phyloP scores from a whole-genome alignment of 2,329 filamentous ascomycete species.

The Pseudogymnoascus sp. region DNA sequence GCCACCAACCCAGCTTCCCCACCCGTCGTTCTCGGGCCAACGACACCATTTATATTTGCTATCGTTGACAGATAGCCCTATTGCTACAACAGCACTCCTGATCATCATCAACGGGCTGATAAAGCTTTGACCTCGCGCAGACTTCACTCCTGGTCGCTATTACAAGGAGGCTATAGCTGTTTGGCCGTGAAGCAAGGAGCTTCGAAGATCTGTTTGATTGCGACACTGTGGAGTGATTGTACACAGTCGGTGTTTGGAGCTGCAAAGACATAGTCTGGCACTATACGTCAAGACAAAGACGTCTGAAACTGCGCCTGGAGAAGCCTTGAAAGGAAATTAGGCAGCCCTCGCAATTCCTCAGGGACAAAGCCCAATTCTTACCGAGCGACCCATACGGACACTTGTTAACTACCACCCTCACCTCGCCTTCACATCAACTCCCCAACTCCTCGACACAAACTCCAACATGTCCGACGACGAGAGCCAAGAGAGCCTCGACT shows the following conservation, averaged over 20 bases:
- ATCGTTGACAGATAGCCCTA: slow-evolving; percentile 1
- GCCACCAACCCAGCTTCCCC: background rate
- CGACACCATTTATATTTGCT: background rate
- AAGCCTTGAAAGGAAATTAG: background rate
- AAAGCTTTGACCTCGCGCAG: background rate
- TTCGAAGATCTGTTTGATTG: background rate
- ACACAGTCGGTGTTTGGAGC: background rate
- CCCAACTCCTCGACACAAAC: background rate
- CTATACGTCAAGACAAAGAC: background rate
- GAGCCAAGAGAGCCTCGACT: slow-evolving; percentile 55
- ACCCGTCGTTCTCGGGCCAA: background rate
- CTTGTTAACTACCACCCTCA: background rate
- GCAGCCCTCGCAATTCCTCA: background rate
- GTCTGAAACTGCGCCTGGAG: background rate
- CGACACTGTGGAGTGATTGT: slow-evolving; percentile 1
- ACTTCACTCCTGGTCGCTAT: background rate
- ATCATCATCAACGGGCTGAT: background rate
- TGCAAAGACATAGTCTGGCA: background rate
- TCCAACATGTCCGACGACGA: background rate
- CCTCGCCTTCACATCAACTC: background rate
- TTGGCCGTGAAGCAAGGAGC: background rate
- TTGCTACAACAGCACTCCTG: background rate
- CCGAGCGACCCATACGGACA: background rate
- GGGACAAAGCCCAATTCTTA: background rate
- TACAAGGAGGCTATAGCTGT: background rate